phyloP scores from a whole-genome alignment of 352 stramenopile species.

The Globisporangium lucens region DNA sequence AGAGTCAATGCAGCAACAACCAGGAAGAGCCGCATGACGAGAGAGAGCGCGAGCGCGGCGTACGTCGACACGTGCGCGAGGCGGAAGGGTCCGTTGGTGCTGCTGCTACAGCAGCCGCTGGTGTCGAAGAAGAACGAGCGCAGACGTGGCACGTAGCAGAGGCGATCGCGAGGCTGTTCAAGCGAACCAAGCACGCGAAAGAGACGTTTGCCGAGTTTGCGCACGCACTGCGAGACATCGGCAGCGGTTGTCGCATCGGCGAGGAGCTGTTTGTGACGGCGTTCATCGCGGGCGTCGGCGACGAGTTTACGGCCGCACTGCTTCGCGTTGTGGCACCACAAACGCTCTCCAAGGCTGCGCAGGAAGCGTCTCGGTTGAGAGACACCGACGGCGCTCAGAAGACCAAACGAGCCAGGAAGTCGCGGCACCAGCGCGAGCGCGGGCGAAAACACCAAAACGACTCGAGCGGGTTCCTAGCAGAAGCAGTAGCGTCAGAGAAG shows the following conservation, averaged over 20 bases:
- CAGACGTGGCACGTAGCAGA: constrained; percentile 9
- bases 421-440: constrained; percentile 4
- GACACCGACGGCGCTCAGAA: constrained; percentile 5
- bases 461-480: neutral
- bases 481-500: neutral
- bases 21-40: neutral
- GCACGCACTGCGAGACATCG: neutral
- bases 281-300: constrained; percentile 14
- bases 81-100: neutral
- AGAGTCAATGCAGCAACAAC: neutral
- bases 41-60: neutral
- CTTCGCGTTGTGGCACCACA: constrained; percentile 11
- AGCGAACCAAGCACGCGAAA: constrained; percentile 6
- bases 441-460: neutral
- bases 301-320: constrained; percentile 16
- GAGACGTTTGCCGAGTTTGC: constrained; percentile 17
- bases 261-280: constrained; percentile 14
- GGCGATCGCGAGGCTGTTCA: constrained; percentile 12
- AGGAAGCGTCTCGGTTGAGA: constrained; percentile 12
- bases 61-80: neutral
- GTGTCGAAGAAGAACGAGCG: neutral
- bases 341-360: constrained; percentile 1
- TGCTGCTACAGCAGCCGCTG: neutral
- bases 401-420: neutral
- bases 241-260: neutral